These are phyloP conservation scores for Cutaneotrichosporon mucoides DNA, from an alignment of 1,284 basidiomycete genomes.

Conservation along the genomic window DNA sequence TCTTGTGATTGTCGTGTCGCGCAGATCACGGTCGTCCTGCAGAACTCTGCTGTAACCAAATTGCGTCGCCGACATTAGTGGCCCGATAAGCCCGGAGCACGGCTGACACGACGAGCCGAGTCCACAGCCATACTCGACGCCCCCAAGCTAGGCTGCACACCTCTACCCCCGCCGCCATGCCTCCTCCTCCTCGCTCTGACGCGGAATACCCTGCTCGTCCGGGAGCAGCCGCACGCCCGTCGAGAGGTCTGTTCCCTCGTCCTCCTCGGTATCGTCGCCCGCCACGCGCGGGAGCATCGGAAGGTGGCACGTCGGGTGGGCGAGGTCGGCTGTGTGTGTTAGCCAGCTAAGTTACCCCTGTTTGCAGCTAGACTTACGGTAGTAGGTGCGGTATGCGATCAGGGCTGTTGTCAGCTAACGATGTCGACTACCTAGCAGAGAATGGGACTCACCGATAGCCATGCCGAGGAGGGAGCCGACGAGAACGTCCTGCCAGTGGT, in stretches of 20 bases:
- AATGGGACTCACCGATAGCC: slow-evolving; percentile 64
- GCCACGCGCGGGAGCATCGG: slow-evolving; percentile 65
- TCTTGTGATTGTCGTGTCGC: no score
- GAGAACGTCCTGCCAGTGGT: slow-evolving; percentile 85
- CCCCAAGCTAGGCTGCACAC: background rate
- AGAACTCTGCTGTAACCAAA: background rate
- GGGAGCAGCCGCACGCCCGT: slow-evolving; percentile 28
- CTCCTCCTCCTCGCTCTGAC: slow-evolving; percentile 39
- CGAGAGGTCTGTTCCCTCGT: background rate
- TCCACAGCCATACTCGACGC: background rate
- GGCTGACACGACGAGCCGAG: background rate
- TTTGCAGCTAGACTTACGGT: slow-evolving; percentile 53
- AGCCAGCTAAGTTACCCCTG: background rate
- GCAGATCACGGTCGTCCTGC: no score
- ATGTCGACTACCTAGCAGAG: slow-evolving; percentile 1
- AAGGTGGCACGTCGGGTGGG: slow-evolving; percentile 57
- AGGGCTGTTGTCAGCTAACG: slow-evolving; percentile 52
- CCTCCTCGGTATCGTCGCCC: slow-evolving; percentile 21
- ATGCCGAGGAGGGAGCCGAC: slow-evolving; percentile 74
- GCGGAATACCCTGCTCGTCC: slow-evolving; percentile 26
- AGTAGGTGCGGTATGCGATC: slow-evolving; percentile 67
- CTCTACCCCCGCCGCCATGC: background rate
- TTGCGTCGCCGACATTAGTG: background rate
- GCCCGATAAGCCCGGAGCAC: background rate
- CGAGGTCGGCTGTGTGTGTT: slow-evolving; percentile 29